These are phyloP conservation scores for Termitomyces titanicus DNA, from an alignment of 768 basidiomycete species.

Conservation along the genomic window DNA sequence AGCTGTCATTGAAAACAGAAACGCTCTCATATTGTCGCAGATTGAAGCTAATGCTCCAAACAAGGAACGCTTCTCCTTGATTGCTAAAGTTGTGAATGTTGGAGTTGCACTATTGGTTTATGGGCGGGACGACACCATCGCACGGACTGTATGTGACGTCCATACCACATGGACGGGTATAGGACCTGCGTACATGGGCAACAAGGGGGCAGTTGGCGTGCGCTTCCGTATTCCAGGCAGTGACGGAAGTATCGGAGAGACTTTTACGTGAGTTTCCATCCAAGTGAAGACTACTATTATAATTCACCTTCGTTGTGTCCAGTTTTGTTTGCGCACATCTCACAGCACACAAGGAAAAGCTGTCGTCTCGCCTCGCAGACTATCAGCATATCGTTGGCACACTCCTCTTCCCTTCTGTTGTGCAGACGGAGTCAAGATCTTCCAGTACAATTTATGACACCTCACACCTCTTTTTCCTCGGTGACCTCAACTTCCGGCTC, in stretches of 20 bases:
- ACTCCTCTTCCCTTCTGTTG: constrained; percentile 68
- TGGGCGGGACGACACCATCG: constrained; percentile 66
- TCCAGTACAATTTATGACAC: constrained; percentile 74
- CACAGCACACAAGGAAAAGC: constrained; percentile 70
- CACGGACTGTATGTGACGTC: constrained; percentile 57
- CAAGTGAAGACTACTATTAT: not conserved
- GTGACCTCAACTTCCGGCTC: constrained; percentile 91
- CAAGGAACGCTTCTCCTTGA: constrained; percentile 71
- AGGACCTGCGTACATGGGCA: constrained; percentile 78
- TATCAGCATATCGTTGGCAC: constrained; percentile 78
- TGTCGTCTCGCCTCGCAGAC: constrained; percentile 67
- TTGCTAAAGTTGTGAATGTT: constrained; percentile 79
- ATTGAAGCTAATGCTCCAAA: constrained; percentile 69
- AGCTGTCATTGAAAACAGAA: constrained; percentile 62
- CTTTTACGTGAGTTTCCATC: constrained; percentile 69
- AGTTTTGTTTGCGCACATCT: constrained; percentile 88
- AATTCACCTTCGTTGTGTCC: not conserved
- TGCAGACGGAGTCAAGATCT: constrained; percentile 26
- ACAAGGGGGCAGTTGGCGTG: constrained; percentile 92
- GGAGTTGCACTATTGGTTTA: constrained; percentile 89
- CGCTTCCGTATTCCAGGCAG: constrained; percentile 68
- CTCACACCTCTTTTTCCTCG: constrained; percentile 89
- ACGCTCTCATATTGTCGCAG: constrained; percentile 69
- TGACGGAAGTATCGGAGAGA: constrained; percentile 62
- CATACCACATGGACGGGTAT: constrained; percentile 74